These are phyloP conservation scores for Kernera saxatilis DNA, from an alignment of 345 rosid genomes.

Conservation along the genomic window DNA sequence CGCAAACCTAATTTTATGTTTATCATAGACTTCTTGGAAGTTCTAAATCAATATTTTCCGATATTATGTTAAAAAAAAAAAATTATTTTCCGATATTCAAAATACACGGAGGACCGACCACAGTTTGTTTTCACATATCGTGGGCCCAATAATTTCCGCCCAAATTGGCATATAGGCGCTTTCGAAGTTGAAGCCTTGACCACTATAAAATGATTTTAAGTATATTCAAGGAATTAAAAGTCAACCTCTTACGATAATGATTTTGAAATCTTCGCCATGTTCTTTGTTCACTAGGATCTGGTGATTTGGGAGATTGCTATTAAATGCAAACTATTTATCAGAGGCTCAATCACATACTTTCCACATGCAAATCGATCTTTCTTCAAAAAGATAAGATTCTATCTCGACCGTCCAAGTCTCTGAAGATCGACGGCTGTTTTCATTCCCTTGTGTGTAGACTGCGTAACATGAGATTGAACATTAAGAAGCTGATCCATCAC, in stretches of 20 bases:
- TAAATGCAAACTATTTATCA: neutral
- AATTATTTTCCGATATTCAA: no score
- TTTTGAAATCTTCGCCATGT: neutral
- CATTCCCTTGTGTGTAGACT: neutral
- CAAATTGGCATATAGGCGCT: neutral
- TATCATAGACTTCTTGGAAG: neutral
- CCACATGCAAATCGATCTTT: neutral
- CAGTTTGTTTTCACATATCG: neutral
- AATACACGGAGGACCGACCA: constrained; percentile 9
- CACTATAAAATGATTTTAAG: neutral
- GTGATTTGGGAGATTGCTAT: neutral
- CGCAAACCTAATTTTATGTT: neutral
- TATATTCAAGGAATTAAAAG: neutral
- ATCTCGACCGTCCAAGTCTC: neutral
- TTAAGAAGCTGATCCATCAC: neutral
- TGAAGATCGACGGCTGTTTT: neutral
- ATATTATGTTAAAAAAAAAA: no score
- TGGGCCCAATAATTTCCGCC: constrained; percentile 8
- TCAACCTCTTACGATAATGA: neutral
- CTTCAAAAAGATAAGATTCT: neutral
- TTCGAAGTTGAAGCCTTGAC: neutral
- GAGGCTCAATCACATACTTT: neutral
- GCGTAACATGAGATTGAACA: neutral
- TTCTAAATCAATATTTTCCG: neutral
- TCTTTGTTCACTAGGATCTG: no score